A percentile compares a stretch with the other conserved stretches of the same genome.
These are phyloP conservation scores for Rhizoclosmatium globosum DNA, from an alignment of 192 early-diverging fungal genomes.

Conservation along the genomic window DNA sequence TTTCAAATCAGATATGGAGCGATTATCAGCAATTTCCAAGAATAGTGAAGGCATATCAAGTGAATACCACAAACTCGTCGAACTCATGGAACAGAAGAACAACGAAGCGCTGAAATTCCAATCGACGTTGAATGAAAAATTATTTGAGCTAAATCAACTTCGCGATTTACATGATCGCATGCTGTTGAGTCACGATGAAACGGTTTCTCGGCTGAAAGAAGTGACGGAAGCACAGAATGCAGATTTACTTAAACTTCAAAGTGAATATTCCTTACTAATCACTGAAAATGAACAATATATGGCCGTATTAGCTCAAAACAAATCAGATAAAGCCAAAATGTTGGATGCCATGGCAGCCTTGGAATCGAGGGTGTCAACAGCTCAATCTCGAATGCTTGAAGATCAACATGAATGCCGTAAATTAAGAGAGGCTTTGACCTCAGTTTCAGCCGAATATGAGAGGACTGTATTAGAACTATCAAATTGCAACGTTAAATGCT, in stretches of 20 bases:
- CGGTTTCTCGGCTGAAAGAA: neutral
- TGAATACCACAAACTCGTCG: neutral
- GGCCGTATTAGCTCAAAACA: neutral
- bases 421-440: neutral
- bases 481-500: neutral
- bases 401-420: neutral
- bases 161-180: neutral
- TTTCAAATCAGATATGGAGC: neutral
- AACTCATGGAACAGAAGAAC: neutral
- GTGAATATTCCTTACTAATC: neutral
- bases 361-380: neutral
- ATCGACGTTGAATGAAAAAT: neutral
- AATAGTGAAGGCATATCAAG: neutral
- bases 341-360: neutral
- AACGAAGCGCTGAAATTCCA: neutral
- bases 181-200: neutral
- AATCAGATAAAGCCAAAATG: neutral
- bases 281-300: constrained; percentile 1
- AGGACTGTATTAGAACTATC: neutral
- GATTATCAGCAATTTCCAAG: neutral
- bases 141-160: neutral
- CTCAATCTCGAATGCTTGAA: neutral
- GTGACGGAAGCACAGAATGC: neutral
- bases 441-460: neutral
- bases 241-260: neutral